phyloP scores from a whole-genome alignment of 1,139 yeast species.

The Groenewaldozyma auringiensis region DNA sequence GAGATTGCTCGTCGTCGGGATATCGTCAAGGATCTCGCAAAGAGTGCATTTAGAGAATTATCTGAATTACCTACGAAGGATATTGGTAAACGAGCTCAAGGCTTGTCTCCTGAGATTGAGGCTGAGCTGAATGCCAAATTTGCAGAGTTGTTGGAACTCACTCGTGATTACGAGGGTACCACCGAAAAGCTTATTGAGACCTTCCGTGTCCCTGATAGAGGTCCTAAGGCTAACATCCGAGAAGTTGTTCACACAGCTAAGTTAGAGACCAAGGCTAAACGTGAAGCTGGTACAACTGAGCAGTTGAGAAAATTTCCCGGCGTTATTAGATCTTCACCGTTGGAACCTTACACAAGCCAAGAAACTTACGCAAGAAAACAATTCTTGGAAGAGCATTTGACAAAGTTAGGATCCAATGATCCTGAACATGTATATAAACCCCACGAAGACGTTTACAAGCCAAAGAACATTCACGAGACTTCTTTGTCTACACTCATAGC shows the following conservation, averaged over 20 bases:
- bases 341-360: constrained; percentile 57
- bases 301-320: constrained; percentile 32
- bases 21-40: background rate
- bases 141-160: constrained; percentile 27
- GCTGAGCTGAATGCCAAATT: constrained; percentile 25
- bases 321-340: constrained; percentile 30
- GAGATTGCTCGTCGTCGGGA: background rate
- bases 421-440: constrained; percentile 61
- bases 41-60: background rate
- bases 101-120: constrained; percentile 23
- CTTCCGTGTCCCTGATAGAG: constrained; percentile 12
- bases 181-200: constrained; percentile 15
- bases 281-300: constrained; percentile 20
- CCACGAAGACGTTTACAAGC: constrained; percentile 54
- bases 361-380: constrained; percentile 70
- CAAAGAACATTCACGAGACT: constrained; percentile 49
- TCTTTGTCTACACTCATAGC: constrained; percentile 69
- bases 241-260: constrained; percentile 7
- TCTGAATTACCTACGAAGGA: constrained; percentile 7
- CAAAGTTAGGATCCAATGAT: constrained; percentile 53
- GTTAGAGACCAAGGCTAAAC: constrained; percentile 3
- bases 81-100: constrained; percentile 10
- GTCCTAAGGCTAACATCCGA: constrained; percentile 5
- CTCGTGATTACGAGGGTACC: constrained; percentile 22
- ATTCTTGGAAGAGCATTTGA: constrained; percentile 45